These are phyloP conservation scores for Lasiodiplodia sp. DNA, from an alignment of 2,329 filamentous ascomycete species.

Conservation along the genomic window DNA sequence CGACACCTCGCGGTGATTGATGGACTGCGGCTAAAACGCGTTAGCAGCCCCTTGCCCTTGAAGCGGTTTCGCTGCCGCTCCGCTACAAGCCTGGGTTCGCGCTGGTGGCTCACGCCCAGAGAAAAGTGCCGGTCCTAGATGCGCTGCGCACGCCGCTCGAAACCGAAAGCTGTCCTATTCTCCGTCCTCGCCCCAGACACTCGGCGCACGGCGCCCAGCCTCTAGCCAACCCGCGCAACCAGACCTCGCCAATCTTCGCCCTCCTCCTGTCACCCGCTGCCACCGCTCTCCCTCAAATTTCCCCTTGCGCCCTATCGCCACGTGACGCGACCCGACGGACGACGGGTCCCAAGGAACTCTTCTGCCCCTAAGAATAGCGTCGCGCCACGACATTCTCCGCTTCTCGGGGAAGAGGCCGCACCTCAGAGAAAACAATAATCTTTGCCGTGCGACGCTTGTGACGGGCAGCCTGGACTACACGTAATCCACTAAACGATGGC, in stretches of 20 bases:
- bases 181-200: constrained; percentile 1
- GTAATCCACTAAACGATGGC: constrained; percentile 48
- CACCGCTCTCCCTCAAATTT: constrained; percentile 18
- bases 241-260: constrained; percentile 15
- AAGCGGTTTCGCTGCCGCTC: constrained; percentile 15
- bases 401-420: neutral
- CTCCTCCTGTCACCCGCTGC: constrained; percentile 16
- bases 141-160: neutral
- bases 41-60: constrained; percentile 29
- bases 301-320: constrained; percentile 23
- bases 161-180: constrained; percentile 27
- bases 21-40: constrained; percentile 27
- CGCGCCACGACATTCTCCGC: neutral
- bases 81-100: neutral
- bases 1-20: constrained; percentile 19
- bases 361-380: constrained; percentile 16
- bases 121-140: constrained; percentile 17
- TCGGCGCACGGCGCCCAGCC: constrained; percentile 22
- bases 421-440: neutral
- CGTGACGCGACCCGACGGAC: neutral
- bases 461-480: neutral
- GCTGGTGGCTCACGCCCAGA: constrained; percentile 11
- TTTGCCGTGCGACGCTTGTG: neutral
- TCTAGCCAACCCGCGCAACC: constrained; percentile 20
- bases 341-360: constrained; percentile 13